Conservation (phyloP, 2,329 filamentous ascomycete genomes). For the Myriangium duriaei region DNA sequence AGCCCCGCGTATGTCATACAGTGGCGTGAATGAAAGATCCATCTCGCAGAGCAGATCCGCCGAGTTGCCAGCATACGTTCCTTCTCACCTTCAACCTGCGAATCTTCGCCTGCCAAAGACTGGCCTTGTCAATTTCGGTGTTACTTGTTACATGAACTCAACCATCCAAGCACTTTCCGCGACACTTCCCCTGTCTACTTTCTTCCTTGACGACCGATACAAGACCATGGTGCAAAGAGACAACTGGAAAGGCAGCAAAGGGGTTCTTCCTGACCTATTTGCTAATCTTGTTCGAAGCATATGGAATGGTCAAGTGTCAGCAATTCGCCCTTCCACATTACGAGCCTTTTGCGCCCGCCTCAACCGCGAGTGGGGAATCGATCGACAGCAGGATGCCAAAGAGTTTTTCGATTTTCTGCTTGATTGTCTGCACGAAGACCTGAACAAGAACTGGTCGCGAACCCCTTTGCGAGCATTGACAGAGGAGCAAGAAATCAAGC, state of each 20-base stretch:
- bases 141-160: conserved; percentile 89
- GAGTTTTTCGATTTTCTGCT: conserved; percentile 81
- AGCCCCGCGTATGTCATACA: conserved; percentile 57
- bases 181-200: conserved; percentile 49
- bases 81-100: conserved; percentile 31
- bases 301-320: conserved; percentile 46
- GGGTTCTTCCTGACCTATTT: conserved; percentile 49
- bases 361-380: conserved; percentile 57
- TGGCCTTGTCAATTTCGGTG: conserved; percentile 67
- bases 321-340: conserved; percentile 35
- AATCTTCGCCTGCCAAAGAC: conserved; percentile 45
- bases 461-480: conserved; percentile 46
- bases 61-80: conserved; percentile 32
- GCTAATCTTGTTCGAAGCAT: conserved; percentile 48
- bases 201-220: conserved; percentile 53
- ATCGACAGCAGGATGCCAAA: conserved; percentile 76
- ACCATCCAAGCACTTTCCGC: conserved; percentile 71
- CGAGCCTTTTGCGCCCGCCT: conserved; percentile 51
- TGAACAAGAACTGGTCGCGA: conserved; percentile 55
- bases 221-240: conserved; percentile 44
- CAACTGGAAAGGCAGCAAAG: conserved; percentile 54
- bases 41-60: conserved; percentile 23
- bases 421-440: conserved; percentile 72
- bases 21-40: conserved; percentile 56
- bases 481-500: conserved; percentile 45